These are phyloP conservation scores for Heracleum sosnowskyi DNA, from an alignment of 129 eudicot species.

Conservation along the genomic window DNA sequence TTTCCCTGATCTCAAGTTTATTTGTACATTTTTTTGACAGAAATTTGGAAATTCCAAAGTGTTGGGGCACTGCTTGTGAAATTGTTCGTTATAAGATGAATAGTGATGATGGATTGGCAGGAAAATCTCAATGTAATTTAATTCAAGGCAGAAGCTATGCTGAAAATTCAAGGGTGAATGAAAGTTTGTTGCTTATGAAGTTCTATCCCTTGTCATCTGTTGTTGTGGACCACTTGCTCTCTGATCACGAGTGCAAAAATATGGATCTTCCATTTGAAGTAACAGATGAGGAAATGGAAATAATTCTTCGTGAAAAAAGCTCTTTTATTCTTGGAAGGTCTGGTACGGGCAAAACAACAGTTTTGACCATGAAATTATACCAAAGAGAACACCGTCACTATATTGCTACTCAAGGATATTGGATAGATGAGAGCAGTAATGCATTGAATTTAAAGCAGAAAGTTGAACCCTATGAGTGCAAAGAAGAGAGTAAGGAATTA, in stretches of 20 bases:
- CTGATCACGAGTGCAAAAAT: constrained; percentile 37
- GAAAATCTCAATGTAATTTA: constrained; percentile 3
- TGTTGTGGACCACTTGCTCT: constrained; percentile 36
- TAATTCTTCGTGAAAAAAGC: constrained; percentile 43
- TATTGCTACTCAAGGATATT: constrained; percentile 39
- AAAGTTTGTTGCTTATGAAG: constrained; percentile 74
- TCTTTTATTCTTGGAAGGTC: constrained; percentile 77
- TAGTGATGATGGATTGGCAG: constrained; percentile 9
- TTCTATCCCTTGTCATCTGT: constrained; percentile 58
- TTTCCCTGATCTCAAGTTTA: neutral
- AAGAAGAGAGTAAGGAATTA: neutral
- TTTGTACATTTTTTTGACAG: constrained; percentile 12
- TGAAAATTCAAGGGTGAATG: constrained; percentile 73
- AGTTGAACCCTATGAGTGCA: neutral
- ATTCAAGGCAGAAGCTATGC: constrained; percentile 42
- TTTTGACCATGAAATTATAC: constrained; percentile 68
- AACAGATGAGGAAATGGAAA: constrained; percentile 58
- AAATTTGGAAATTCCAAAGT: constrained; percentile 51
- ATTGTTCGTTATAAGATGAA: constrained; percentile 28
- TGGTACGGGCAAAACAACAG: constrained; percentile 77
- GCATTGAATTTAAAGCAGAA: neutral
- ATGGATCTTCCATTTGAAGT: constrained; percentile 64
- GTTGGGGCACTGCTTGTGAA: constrained; percentile 35
- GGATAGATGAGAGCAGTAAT: constrained; percentile 8
- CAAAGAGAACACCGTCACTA: constrained; percentile 48